These are phyloP conservation scores for Pachyrhizus erosus DNA, from an alignment of 306 rosid genomes.

Conservation along the genomic window DNA sequence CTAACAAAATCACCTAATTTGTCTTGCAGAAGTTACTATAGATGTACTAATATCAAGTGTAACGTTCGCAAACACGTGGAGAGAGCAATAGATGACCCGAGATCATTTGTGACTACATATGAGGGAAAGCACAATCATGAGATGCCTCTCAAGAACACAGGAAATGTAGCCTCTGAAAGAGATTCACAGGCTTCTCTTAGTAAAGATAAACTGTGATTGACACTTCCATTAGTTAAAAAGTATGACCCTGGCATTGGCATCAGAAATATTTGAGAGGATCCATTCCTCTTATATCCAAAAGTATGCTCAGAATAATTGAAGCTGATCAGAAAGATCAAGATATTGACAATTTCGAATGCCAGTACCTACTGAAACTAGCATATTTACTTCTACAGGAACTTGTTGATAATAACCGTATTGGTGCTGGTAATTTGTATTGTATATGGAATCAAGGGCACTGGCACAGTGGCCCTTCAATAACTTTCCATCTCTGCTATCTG, in stretches of 20 bases:
- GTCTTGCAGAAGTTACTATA: constrained; percentile 84
- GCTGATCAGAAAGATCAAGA: constrained; percentile 19
- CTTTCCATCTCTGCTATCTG: background rate
- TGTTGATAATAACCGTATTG: background rate
- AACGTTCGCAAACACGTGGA: constrained; percentile 89
- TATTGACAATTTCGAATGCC: constrained; percentile 6
- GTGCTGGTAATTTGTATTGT: constrained; percentile 30
- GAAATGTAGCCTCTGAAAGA: constrained; percentile 57
- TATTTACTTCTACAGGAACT: background rate
- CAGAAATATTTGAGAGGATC: background rate
- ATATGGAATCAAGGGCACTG: background rate
- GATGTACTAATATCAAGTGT: constrained; percentile 86
- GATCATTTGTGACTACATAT: constrained; percentile 85
- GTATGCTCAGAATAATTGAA: constrained; percentile 2
- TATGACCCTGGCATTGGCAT: constrained; percentile 9
- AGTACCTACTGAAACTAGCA: background rate
- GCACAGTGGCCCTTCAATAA: background rate
- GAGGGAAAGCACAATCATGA: constrained; percentile 98
- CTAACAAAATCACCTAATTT: constrained; percentile 24
- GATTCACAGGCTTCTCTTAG: constrained; percentile 55
- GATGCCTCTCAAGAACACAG: constrained; percentile 66
- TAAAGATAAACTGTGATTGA: constrained; percentile 49
- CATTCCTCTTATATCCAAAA: background rate
- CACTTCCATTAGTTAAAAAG: constrained; percentile 23
- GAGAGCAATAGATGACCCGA: constrained; percentile 88